Base-by-base conservation (phyloP, 345 rosid genomes). In the Eucalyptus decipiens region DNA sequence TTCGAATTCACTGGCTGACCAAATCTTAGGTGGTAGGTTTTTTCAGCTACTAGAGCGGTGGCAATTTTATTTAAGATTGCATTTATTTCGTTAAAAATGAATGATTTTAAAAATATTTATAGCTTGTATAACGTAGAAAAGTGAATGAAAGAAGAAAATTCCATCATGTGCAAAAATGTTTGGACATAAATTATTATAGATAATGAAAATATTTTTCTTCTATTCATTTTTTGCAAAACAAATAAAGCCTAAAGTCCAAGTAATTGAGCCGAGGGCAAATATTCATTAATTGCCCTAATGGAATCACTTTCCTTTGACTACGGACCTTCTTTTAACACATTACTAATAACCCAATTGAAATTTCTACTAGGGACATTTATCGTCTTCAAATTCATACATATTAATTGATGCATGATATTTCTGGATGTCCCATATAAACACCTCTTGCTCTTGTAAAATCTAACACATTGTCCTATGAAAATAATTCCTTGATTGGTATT, bases 91-190 rank as follows among this genome's bases (percentile, higher is more conserved):
- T 1, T 4, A 2, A 65, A 30, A 65, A 65, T 12, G 7, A 65
- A 65, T 0, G 0, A 15, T 30, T 7, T 65, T 10, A 65, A 65
- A 62, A 65, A n/a, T 15, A n/a, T 65, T 65, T 65, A 65, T 65
- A 2, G 1, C 2, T 65, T 24, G 5, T n/a, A n/a, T n/a, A 17
- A 17, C 37, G n/a, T 65, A 8, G 0, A 30, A 62, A 62, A 62
- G 7, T 28, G 5, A 30, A 62, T n/a, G 19, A 65, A 15, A 14
- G 10, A 15, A 65, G 28, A 56, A 24, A 56, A 56, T 24, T 8
- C 2, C 18, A 65, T 65, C 1, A 0, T 65, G 10, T 0, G 3
- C 0, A 0, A 15, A 65, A n/a, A n/a, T 65, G 37, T 4, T 65
- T 65, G 34, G 34, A n/a, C 6, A n/a, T 65, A 65, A 7, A 65